Percentiles rank a stretch among this genome's conserved stretches.
These are phyloP conservation scores for Cinchona pubescens DNA, from an alignment of 257 asterid species.

Conservation along the genomic window DNA sequence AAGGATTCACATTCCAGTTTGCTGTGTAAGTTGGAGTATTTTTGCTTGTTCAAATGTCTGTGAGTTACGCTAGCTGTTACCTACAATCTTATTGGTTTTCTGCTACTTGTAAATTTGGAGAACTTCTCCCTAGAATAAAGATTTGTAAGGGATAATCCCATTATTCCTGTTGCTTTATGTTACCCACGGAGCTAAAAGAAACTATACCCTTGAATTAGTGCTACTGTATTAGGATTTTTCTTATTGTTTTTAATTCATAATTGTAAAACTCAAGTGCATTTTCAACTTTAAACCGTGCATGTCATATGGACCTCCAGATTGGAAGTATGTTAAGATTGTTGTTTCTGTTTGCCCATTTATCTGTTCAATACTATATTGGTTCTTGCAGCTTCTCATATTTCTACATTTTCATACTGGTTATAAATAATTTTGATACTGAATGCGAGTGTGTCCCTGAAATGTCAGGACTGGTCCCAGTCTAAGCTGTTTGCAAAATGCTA, in stretches of 20 bases:
- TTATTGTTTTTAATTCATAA: background rate
- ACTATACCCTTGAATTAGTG: constrained; percentile 4
- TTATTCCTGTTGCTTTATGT: constrained; percentile 5
- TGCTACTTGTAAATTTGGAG: constrained; percentile 21
- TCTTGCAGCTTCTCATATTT: no score
- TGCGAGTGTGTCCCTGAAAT: background rate
- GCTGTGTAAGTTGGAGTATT: background rate
- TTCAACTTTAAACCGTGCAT: background rate
- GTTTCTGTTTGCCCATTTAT: background rate
- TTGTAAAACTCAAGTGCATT: background rate
- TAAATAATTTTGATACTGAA: background rate
- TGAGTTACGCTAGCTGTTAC: constrained; percentile 5
- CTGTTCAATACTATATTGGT: background rate
- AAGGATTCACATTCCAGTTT: background rate
- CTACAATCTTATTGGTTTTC: constrained; percentile 1
- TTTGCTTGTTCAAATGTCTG: constrained; percentile 1
- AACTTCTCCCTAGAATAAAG: constrained; percentile 13
- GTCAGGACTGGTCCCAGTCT: no score
- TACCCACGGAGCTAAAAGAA: background rate
- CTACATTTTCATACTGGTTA: background rate
- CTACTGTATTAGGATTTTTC: constrained; percentile 15
- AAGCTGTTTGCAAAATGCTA: no score
- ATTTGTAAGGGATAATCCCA: constrained; percentile 4
- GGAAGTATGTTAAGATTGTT: background rate
- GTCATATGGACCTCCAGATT: background rate